Conservation (phyloP, 2,329 filamentous ascomycete genomes). For the Penicillium sp. region DNA sequence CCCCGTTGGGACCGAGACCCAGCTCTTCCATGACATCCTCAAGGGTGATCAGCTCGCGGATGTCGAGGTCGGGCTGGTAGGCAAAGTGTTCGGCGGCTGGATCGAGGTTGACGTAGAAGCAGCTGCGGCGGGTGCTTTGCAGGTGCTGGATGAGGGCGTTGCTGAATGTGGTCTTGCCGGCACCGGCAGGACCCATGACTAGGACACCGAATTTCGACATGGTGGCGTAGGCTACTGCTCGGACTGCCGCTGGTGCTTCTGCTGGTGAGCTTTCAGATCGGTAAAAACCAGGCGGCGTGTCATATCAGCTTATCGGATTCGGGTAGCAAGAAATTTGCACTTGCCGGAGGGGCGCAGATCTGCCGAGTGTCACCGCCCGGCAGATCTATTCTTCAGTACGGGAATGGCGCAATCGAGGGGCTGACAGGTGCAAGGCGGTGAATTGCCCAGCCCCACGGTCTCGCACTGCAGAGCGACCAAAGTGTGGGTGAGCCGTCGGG, state of each 20-base stretch:
- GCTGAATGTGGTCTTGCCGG: slow-evolving; percentile 97
- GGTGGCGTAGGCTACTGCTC: slow-evolving; percentile 5
- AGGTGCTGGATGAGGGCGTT: slow-evolving; percentile 90
- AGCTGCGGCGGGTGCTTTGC: slow-evolving; percentile 84
- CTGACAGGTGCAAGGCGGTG: slow-evolving; percentile 20
- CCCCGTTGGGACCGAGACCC: slow-evolving; percentile 86
- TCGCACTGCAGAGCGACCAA: background rate
- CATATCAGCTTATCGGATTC: slow-evolving; percentile 26
- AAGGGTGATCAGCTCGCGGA: slow-evolving; percentile 90
- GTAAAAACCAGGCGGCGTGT: slow-evolving; percentile 3
- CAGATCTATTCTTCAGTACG: background rate
- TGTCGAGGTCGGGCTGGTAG: slow-evolving; percentile 90
- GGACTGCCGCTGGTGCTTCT: background rate
- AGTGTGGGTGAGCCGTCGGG: slow-evolving; percentile 7
- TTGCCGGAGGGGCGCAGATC: slow-evolving; percentile 19
- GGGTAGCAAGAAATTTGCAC: slow-evolving; percentile 22
- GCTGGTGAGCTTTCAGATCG: background rate
- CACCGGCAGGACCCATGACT: slow-evolving; percentile 94
- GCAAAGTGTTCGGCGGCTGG: slow-evolving; percentile 91
- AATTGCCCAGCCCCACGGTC: background rate
- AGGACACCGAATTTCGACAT: slow-evolving; percentile 96
- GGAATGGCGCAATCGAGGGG: slow-evolving; percentile 36
- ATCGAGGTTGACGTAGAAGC: slow-evolving; percentile 98
- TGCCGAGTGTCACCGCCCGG: slow-evolving; percentile 33
- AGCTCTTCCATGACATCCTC: slow-evolving; percentile 97